A percentile compares a stretch with the other conserved stretches of the same genome.
Conservation (phyloP, 1,284 basidiomycete species). For the Ustilago esculenta region DNA sequence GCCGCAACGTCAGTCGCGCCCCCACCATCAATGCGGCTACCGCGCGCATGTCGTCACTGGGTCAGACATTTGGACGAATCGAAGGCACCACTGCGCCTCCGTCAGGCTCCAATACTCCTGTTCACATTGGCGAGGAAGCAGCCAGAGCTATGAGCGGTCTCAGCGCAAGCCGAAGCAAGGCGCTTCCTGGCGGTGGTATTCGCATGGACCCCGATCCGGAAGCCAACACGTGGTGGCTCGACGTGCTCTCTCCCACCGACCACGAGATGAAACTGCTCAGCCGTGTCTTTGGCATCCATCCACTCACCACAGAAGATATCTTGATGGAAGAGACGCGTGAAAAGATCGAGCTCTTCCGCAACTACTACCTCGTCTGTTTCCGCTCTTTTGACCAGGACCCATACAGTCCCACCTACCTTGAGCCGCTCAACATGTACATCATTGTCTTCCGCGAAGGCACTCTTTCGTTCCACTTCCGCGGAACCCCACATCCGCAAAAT, state of each 20-base stretch:
- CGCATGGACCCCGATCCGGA: slow-evolving; percentile 70
- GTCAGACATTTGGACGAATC: slow-evolving; percentile 39
- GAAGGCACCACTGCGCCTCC: slow-evolving; percentile 58
- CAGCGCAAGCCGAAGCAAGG: slow-evolving; percentile 31
- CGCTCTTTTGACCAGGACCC: slow-evolving; percentile 98
- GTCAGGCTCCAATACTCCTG: slow-evolving; percentile 56
- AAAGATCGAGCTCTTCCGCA: slow-evolving; percentile 98
- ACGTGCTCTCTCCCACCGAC: slow-evolving; percentile 92
- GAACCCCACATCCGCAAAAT: slow-evolving; percentile 96
- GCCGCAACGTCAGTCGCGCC: slow-evolving; percentile 43
- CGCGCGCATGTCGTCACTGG: slow-evolving; percentile 41
- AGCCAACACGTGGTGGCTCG: slow-evolving; percentile 95
- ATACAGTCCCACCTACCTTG: slow-evolving; percentile 95
- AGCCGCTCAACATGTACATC: slow-evolving; percentile 99
- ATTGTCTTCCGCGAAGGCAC: slow-evolving; percentile 99
- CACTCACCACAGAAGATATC: slow-evolving; percentile 98
- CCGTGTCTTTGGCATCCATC: slow-evolving; percentile 85
- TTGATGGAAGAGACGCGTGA: slow-evolving; percentile 99
- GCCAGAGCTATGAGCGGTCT: slow-evolving; percentile 28
- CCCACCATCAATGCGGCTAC: slow-evolving; percentile 42
- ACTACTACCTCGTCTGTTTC: slow-evolving; percentile 99
- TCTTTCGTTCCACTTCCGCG: slow-evolving; percentile 95
- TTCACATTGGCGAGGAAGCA: slow-evolving; percentile 20
- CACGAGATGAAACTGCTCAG: slow-evolving; percentile 97
- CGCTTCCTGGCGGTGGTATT: slow-evolving; percentile 58